These are phyloP conservation scores for Aspergillus calidoustus DNA, from an alignment of 2,329 filamentous ascomycete species.

Conservation along the genomic window DNA sequence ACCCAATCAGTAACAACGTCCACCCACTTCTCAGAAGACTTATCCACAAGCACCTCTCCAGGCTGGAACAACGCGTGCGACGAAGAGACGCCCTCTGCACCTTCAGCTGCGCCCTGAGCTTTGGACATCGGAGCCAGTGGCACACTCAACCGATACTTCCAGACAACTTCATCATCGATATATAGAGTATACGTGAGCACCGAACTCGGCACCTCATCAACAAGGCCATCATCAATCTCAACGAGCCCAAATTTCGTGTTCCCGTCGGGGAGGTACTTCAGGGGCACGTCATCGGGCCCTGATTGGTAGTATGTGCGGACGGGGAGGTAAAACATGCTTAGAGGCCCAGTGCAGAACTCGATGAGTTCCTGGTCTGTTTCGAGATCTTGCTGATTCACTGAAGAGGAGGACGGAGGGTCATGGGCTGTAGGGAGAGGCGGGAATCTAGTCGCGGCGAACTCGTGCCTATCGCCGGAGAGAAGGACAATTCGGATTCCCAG, in stretches of 20 bases:
- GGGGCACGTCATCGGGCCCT: conserved; percentile 78
- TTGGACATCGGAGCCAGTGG: conserved; percentile 31
- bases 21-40: conserved; percentile 1
- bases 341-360: conserved; percentile 88
- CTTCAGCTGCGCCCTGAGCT: background rate
- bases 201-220: conserved; percentile 49
- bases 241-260: conserved; percentile 88
- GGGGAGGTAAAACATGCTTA: conserved; percentile 94
- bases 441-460: conserved; percentile 87
- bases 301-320: conserved; percentile 80
- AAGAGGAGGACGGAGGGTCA: conserved; percentile 23
- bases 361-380: conserved; percentile 58
- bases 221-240: conserved; percentile 67
- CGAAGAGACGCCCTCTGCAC: background rate
- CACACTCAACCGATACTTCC: conserved; percentile 60
- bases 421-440: conserved; percentile 49
- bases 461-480: conserved; percentile 91
- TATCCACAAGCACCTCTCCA: conserved; percentile 12
- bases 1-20: background rate
- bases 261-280: conserved; percentile 82
- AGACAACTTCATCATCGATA: conserved; percentile 77
- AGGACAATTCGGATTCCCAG: conserved; percentile 78
- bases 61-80: background rate
- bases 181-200: conserved; percentile 80
- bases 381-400: conserved; percentile 24